Base-by-base conservation (phyloP, 148 eudicot species). In the Camellia japonica region DNA sequence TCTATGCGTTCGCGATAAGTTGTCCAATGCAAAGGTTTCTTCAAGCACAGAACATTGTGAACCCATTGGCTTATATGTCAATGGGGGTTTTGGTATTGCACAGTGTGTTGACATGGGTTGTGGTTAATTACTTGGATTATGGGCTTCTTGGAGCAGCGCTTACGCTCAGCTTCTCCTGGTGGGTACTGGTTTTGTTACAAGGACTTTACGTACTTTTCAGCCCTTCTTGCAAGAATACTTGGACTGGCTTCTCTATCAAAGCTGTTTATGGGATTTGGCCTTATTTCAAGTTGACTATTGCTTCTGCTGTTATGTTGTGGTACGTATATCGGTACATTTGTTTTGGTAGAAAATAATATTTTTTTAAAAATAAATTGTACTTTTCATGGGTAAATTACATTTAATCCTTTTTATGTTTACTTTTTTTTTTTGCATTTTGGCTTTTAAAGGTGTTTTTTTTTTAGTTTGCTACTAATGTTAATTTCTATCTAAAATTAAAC, bases 11-110 rank as follows among this genome's bases (percentile, higher is more conserved):
- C 76, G 86, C 91, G 0, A 87, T 90, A 44, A 81, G 84, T 11
- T 90, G 89, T 64, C 91, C 93, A 0, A 75, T 85, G 85, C 89
- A 90, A 62, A 87, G 90, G 79, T 87, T 88, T 65, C 90, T 89
- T 2, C 90, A 88, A 65, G 90, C 93, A 5, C 91, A 90, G 74
- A 90, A 90, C 79, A 87, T 90, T 43, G 93, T 90, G 42, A 90
- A 90, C 84, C 93, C 93, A n/a, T 58, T 90, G 66, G 93, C 93
- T 7, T 88, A 82, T 63, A 88, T 90, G 69, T 83, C 93, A 1
- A 83, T 88, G 10, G 88, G 81, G 70, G 91, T 88, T 12, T 90
- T 90, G 56, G 55, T 81, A 4, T 4, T 90, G 12, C 93, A 90
- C 72, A 72, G 76, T 54, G 78, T 87, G 2, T 60, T 90, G 10